phyloP scores from a whole-genome alignment of 345 rosid genomes.

The Psidium friedrichsthalianum region DNA sequence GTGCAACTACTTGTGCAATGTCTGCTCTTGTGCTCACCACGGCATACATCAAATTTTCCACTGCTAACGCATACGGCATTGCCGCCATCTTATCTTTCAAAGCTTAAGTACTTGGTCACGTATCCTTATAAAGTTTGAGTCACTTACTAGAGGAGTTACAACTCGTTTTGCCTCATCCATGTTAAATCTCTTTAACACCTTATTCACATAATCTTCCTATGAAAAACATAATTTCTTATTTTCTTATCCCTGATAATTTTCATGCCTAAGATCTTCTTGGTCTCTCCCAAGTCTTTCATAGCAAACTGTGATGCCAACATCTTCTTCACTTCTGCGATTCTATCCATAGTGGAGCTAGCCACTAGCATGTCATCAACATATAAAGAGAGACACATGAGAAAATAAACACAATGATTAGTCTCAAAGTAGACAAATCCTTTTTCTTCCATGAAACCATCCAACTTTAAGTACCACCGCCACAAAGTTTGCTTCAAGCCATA shows the following conservation, averaged over 20 bases:
- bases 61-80: too few species aligned
- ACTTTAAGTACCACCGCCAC: background rate
- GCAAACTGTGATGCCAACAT: background rate
- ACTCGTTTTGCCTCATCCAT: too few species aligned
- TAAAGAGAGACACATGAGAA: background rate
- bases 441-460: background rate
- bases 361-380: background rate
- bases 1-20: too few species aligned
- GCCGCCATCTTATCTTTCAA: too few species aligned
- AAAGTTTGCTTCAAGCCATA: background rate
- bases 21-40: too few species aligned
- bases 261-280: background rate
- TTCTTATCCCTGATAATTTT: background rate
- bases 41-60: too few species aligned
- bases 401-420: background rate
- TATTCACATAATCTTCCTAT: background rate
- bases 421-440: background rate
- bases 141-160: too few species aligned
- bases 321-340: background rate
- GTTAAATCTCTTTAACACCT: too few species aligned
- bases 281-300: background rate
- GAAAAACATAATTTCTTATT: background rate
- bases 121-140: too few species aligned
- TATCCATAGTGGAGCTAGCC: background rate
- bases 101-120: too few species aligned